Base-by-base conservation (phyloP, 1,284 basidiomycete genomes). In the Malassezia equina region DNA sequence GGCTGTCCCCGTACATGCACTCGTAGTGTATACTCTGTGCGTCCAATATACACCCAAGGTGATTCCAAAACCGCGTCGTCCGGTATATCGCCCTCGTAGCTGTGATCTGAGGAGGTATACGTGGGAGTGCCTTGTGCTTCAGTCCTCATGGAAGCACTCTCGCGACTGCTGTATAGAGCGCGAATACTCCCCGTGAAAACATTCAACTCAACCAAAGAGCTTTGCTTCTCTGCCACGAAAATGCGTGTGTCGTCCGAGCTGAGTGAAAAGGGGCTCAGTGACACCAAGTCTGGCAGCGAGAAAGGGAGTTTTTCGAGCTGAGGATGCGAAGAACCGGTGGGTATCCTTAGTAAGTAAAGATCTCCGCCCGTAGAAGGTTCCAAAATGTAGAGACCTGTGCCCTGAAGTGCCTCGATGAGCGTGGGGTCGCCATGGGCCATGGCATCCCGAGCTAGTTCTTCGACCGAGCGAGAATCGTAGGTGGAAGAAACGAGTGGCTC, bases 201-300 rank as follows among this genome's bases (percentile, higher is more conserved):
- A 69, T 90, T 86, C 12, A 93, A 79, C 36, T 86, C 78, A 31
- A 93, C 76, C 24, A 91, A 73, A 0, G 84, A 85, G 0, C 86
- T 89, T 72, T 88, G 84, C 76, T 90, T 90, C 71, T 81, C 81
- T 3, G 88, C 89, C 1, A 89, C 83, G 71, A 91, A 91, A 13
- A 88, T 79, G 39, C 85, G 80, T 75, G 62, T 83, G 80, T 83
- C 81, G 47, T 84, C 83, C 11, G 81, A 81, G 13, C 81, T 77
- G 56, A 88, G 86, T 34, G 80, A 84, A 71, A 88, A 90, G 0
- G 89, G 88, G 2, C 86, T 88, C 75, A 88, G 79, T 60, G 89
- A 85, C 58, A 91, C 88, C 31, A 93, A 80, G 73, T 93, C 85
- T 0, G 86, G 78, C 81, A 93, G 84, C 27, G 86, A 83, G 59